Evolutionary conservation across 257 asterid species (phyloP), one percentile per base, ranked within the genome.

Genomic region (Solanum habrochaites): DNA sequence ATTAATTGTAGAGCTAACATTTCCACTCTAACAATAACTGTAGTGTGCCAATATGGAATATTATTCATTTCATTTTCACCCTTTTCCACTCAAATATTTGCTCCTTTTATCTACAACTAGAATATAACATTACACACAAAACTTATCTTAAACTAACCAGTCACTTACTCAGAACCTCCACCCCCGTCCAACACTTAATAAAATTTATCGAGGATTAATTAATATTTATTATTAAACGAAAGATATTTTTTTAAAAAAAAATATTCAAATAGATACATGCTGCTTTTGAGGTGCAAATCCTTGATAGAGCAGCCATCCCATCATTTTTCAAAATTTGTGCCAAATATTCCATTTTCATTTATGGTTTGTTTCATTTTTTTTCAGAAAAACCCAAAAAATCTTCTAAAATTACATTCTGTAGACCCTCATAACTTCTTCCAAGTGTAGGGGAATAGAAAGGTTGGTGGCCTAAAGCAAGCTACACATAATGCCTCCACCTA

Each of bases 1-100:
- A 92, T 90, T 91, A 88, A 93, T 88, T 89, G 88, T 81, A 87
- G 86, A 90, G 87, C 91, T 70, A 90, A 90, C 82, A 11, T 31
- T 29, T 84, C 86, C 74, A 84, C 86, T 84, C 69, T 49, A 49
- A 80, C 85, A 47, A 47, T 78, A 56, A 56, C 64, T 56, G 64
- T 25, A 25, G 10, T 8, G 40, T 78, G 42, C 40, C 64, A 14
- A 80, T 80, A 16, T 8, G 42, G 84, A 78, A 45, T 78, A 80
- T 80, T 78, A 78, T 77, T 43, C 13, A 29, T 47, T 47, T 20
- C 47, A 71, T 67, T 80, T 85, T 70, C 83, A 42, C 52, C 47
- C 56, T 10, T 56, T 56, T 21, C 64, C 80, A 66, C 86, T 35
- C 39, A 37, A 37, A 37, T 37, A 37, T 37, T 37, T 37, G 39